Conservation (phyloP, 2,329 filamentous ascomycete genomes). For the Aspergillus puulaauensis region DNA sequence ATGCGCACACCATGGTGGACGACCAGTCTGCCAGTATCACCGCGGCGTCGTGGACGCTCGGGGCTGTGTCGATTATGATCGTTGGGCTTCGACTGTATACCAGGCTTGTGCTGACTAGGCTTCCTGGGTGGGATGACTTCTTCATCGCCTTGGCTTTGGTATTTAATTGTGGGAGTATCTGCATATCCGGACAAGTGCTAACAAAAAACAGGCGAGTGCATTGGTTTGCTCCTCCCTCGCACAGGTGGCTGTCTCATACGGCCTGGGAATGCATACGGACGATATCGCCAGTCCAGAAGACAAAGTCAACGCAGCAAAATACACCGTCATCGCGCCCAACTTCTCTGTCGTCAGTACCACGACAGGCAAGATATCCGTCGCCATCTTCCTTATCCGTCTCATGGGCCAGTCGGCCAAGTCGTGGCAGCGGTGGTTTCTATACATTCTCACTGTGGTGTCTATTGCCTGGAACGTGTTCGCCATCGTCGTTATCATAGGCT, state of each 20-base stretch:
- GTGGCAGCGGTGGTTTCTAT: conserved; percentile 13
- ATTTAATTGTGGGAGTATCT: no score
- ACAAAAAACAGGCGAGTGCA: no score
- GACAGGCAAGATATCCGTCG: conserved; percentile 19
- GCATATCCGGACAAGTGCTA: no score
- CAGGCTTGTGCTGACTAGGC: neutral
- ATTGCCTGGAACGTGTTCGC: conserved; percentile 15
- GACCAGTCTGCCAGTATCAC: conserved; percentile 4
- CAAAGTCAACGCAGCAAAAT: conserved; percentile 13
- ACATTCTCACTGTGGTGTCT: conserved; percentile 14
- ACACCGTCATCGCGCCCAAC: conserved; percentile 14
- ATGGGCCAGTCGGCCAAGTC: conserved; percentile 9
- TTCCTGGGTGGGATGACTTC: conserved; percentile 14
- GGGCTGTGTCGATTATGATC: conserved; percentile 1
- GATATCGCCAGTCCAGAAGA: conserved; percentile 7
- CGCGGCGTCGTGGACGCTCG: conserved; percentile 5
- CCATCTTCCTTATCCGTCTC: conserved; percentile 16
- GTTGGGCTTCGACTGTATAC: conserved; percentile 9
- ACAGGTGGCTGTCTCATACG: conserved; percentile 16
- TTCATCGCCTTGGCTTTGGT: conserved; percentile 10
- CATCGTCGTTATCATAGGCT: conserved; percentile 12
- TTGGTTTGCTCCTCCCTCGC: conserved; percentile 13
- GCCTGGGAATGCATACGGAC: conserved; percentile 15
- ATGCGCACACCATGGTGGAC: neutral
- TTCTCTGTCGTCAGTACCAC: conserved; percentile 16